These are phyloP conservation scores for Poa annua DNA, from an alignment of 176 grass and related monocot genomes.

Conservation along the genomic window DNA sequence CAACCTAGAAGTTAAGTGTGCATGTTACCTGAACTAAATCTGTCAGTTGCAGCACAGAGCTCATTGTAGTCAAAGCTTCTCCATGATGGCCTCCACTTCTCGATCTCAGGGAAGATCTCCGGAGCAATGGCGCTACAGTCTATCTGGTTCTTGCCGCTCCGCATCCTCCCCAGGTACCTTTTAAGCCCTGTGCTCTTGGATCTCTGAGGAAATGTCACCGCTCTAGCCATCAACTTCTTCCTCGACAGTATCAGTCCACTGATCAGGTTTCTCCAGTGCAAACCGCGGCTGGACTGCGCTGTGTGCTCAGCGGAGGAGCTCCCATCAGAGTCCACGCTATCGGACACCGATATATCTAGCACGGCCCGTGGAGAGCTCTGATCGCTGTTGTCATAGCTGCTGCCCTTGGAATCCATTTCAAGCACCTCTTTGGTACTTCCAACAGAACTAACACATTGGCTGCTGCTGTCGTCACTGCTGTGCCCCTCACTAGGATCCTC, in stretches of 20 bases:
- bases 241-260: constrained; percentile 67
- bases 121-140: constrained; percentile 50
- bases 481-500: constrained; percentile 22
- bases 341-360: constrained; percentile 56
- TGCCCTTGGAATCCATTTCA: constrained; percentile 31
- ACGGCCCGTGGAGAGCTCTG: constrained; percentile 62
- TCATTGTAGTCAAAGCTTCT: constrained; percentile 87
- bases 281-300: constrained; percentile 43
- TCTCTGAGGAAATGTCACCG: constrained; percentile 67
- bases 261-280: constrained; percentile 81
- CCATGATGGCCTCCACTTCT: constrained; percentile 87
- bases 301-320: constrained; percentile 58
- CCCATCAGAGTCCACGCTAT: constrained; percentile 54
- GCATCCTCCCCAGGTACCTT: constrained; percentile 64
- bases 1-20: constrained; percentile 26
- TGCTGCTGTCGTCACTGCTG: constrained; percentile 37
- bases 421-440: constrained; percentile 35
- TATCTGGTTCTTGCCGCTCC: constrained; percentile 58
- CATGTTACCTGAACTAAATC: constrained; percentile 82
- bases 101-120: constrained; percentile 68
- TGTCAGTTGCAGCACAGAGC: constrained; percentile 74
- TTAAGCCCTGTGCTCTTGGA: constrained; percentile 53
- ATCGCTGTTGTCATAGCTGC: constrained; percentile 33
- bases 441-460: constrained; percentile 40
- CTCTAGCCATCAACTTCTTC: constrained; percentile 71